Percentiles rank a stretch among this genome's conserved stretches.
phyloP scores from a whole-genome alignment of 352 stramenopile species.

The Globisporangium parvum region DNA sequence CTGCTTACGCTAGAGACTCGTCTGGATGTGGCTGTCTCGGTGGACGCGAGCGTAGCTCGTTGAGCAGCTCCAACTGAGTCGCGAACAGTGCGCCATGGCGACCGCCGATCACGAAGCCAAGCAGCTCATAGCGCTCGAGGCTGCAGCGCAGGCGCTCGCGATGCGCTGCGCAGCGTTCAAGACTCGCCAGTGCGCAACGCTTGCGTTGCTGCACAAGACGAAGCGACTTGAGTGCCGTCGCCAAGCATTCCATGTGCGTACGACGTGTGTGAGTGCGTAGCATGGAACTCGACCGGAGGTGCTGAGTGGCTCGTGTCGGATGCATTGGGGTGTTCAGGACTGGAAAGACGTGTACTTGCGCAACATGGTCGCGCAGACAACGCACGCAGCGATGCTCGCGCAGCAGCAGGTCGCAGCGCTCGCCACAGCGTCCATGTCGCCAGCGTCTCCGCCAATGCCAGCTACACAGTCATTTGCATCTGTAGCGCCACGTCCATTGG shows the following conservation, averaged over 20 bases:
- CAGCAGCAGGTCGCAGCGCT: conserved; percentile 11
- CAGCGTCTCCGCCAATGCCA: not conserved
- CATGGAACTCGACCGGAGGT: not conserved
- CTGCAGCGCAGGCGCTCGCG: not conserved
- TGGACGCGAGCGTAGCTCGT: not conserved
- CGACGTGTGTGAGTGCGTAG: no score
- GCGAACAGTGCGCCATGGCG: conserved; percentile 20
- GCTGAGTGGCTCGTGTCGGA: not conserved
- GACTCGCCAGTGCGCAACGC: conserved; percentile 11
- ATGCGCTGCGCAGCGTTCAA: conserved; percentile 7
- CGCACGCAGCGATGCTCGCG: conserved; percentile 57
- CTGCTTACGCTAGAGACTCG: no score
- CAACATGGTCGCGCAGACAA: conserved; percentile 44
- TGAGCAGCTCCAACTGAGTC: conserved; percentile 7
- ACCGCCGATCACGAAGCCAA: conserved; percentile 19
- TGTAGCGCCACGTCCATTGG: not conserved
- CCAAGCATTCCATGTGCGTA: conserved; percentile 21
- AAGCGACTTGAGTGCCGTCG: conserved; percentile 11
- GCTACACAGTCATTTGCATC: not conserved
- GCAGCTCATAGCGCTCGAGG: conserved; percentile 1
- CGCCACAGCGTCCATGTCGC: not conserved
- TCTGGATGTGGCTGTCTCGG: no score
- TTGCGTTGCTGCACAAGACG: conserved; percentile 4
- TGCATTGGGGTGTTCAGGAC: conserved; percentile 11
- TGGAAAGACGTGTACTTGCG: conserved; percentile 56